Evolutionary conservation across 345 rosid genomes (phyloP).

Genomic region (Rhodomyrtus tomentosa): DNA sequence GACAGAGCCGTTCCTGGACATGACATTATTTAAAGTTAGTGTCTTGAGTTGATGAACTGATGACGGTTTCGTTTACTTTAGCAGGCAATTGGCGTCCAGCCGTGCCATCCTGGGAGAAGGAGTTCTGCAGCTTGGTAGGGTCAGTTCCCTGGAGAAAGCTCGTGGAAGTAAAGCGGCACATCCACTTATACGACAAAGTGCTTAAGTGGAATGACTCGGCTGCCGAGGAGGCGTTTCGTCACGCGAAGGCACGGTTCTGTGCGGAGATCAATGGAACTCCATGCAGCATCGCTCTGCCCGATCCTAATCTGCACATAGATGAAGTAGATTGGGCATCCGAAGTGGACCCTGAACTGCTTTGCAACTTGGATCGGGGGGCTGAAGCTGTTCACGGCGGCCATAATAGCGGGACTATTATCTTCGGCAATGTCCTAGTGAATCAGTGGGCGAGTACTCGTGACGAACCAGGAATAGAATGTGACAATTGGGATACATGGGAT

Average conservation of each 20-base stretch:
- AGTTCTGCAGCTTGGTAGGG: conserved; percentile 1
- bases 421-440: not conserved
- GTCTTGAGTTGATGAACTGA: not conserved
- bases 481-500: not conserved
- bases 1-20: not conserved
- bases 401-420: conserved; percentile 27
- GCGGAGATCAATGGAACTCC: conserved; percentile 23
- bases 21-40: not conserved
- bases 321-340: conserved; percentile 29
- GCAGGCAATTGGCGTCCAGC: conserved; percentile 2
- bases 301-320: conserved; percentile 29
- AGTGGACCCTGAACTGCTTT: conserved; percentile 19
- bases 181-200: not conserved
- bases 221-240: conserved; percentile 31
- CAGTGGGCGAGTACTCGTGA: not conserved
- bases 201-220: conserved; percentile 44
- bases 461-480: not conserved
- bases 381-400: not conserved
- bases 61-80: not conserved
- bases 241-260: conserved; percentile 32
- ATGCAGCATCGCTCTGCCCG: conserved; percentile 23
- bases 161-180: not conserved
- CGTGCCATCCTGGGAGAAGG: conserved; percentile 7
- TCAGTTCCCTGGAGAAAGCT: conserved; percentile 7
- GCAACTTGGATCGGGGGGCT: conserved; percentile 18